Conservation (phyloP, 495 filamentous ascomycete species). For the Aspergillus nidulans region DNA sequence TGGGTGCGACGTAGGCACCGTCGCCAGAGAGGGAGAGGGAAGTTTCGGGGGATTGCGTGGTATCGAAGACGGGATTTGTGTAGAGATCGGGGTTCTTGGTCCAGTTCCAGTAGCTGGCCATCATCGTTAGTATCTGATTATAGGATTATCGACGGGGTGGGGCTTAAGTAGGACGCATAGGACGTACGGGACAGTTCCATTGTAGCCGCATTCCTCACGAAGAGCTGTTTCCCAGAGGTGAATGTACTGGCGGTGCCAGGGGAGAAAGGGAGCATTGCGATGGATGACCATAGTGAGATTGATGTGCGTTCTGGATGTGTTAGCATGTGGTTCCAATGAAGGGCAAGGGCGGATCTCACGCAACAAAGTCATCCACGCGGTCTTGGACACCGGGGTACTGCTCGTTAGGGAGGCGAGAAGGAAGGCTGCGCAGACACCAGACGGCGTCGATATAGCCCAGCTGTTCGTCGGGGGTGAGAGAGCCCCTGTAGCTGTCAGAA, state of each 20-base stretch:
- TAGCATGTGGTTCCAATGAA: background rate
- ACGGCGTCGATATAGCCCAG: conserved; percentile 57
- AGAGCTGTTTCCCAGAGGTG: conserved; percentile 63
- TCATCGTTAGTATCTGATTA: background rate
- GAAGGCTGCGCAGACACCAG: conserved; percentile 53
- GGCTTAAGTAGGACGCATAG: too few relatives aligned
- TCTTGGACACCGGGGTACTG: conserved; percentile 47
- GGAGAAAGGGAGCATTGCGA: conserved; percentile 59
- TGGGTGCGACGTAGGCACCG: conserved; percentile 41
- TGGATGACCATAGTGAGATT: conserved; percentile 59
- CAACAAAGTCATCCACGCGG: conserved; percentile 69
- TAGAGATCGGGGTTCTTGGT: conserved; percentile 44
- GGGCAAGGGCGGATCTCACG: conserved; percentile 11
- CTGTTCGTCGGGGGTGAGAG: background rate
- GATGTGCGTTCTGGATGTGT: conserved; percentile 48
- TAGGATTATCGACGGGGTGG: too few relatives aligned
- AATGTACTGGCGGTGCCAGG: conserved; percentile 69
- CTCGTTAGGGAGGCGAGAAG: conserved; percentile 39
- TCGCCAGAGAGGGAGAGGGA: conserved; percentile 57
- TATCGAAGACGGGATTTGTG: conserved; percentile 61
- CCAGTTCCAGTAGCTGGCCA: conserved; percentile 59
- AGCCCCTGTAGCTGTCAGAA: background rate
- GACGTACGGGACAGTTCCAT: conserved; percentile 38
- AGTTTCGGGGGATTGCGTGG: conserved; percentile 29
- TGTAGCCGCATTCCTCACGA: conserved; percentile 66